Percentiles rank a stretch among this genome's conserved stretches.
Conservation (phyloP, 176 grass and related monocot species). For the Phoenix roebelenii region DNA sequence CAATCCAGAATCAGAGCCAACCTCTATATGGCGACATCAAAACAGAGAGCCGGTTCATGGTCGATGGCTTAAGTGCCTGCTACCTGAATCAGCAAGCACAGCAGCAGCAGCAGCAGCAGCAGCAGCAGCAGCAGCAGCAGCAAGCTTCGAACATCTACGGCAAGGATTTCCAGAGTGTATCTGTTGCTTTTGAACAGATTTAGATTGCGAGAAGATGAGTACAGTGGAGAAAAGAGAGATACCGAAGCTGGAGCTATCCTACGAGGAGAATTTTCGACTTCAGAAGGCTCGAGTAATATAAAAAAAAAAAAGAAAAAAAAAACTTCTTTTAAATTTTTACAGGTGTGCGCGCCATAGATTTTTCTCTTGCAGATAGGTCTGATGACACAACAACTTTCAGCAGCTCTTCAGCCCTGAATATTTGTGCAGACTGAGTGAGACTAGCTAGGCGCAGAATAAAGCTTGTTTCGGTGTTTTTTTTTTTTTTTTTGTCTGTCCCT, state of each 20-base stretch:
- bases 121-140: conserved; percentile 37
- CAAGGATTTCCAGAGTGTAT: conserved; percentile 59
- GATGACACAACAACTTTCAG: background rate
- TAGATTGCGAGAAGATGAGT: conserved; percentile 10
- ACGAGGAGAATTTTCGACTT: background rate
- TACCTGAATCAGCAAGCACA: conserved; percentile 39
- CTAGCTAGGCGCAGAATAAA: background rate
- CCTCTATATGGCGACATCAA: conserved; percentile 45
- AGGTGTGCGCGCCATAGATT: background rate
- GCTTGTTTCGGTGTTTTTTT: background rate
- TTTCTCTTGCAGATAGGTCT: background rate
- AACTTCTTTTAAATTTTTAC: background rate
- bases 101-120: conserved; percentile 43
- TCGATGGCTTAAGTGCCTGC: conserved; percentile 40
- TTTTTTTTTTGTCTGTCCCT: background rate
- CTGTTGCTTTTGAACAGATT: conserved; percentile 54
- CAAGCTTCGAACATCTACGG: conserved; percentile 41
- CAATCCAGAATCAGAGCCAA: conserved; percentile 40
- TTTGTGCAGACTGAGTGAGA: background rate
- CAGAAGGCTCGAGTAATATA: background rate
- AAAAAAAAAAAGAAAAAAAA: too few species aligned
- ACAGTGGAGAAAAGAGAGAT: conserved; percentile 16
- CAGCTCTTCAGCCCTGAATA: background rate
- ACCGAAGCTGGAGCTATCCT: background rate
- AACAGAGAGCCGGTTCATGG: conserved; percentile 41